Conservation (phyloP, 2,329 filamentous ascomycete genomes). For the Phoma sp. region DNA sequence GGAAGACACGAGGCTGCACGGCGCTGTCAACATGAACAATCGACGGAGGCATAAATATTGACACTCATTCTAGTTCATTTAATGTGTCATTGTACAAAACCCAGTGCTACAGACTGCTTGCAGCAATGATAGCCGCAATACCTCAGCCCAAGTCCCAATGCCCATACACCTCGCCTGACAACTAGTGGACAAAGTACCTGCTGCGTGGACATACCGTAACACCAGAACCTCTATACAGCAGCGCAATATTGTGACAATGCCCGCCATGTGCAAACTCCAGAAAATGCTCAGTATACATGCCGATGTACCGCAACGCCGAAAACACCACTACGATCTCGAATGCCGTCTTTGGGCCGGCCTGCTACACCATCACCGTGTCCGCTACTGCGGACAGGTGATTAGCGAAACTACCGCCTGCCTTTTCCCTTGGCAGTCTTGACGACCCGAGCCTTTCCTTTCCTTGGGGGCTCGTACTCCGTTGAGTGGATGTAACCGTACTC, state of each 20-base stretch:
- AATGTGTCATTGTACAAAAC: neutral
- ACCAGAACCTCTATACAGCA: conserved; percentile 9
- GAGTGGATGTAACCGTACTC: conserved; percentile 67
- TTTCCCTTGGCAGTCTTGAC: conserved; percentile 41
- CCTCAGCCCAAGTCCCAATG: neutral
- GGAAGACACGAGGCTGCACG: too few species aligned
- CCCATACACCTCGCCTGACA: neutral
- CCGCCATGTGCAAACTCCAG: conserved; percentile 24
- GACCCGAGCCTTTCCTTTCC: conserved; percentile 53
- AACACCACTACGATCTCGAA: conserved; percentile 31
- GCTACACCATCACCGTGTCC: too few species aligned
- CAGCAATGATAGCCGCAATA: neutral
- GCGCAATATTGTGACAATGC: neutral
- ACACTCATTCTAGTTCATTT: neutral
- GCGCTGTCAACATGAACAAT: neutral
- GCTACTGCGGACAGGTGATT: neutral
- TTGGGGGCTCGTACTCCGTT: conserved; percentile 60
- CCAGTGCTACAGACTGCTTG: neutral
- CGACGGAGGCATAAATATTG: too few species aligned
- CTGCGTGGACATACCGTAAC: neutral
- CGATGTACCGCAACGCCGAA: conserved; percentile 33
- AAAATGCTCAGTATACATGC: conserved; percentile 24
- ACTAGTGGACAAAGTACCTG: neutral
- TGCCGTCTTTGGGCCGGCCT: conserved; percentile 19
- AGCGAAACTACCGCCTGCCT: conserved; percentile 27